Evolutionary conservation across 768 basidiomycete genomes (phyloP), one percentile per base, ranked within the genome.

Genomic region (Hebeloma cylindrosporum): DNA sequence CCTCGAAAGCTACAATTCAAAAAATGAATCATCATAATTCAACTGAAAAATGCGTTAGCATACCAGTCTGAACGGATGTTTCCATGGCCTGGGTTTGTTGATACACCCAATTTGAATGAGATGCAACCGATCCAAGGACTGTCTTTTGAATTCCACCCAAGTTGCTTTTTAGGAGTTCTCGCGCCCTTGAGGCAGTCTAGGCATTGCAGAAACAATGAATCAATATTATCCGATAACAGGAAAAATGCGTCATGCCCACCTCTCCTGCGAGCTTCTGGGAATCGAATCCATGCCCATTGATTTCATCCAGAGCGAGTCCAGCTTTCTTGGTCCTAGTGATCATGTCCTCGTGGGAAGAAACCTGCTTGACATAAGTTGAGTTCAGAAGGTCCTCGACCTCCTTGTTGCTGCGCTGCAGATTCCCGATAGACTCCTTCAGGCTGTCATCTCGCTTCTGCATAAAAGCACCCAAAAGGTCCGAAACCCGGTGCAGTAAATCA

Each of bases 401-500:
- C 14, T 56, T 60, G 51, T 92, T 89, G 35, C 73, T 79, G 17
- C 69, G 68, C 27, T 77, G 72, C 18, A 88, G 66, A 30, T 65
- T 60, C 1, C 67, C 67, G 39, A 89, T 71, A 1, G 80, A 75
- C 20, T 80, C 77, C 29, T 75, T 73, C 40, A 93, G 66, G 14
- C 78, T 79, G 11, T 73, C 69, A 58, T 93, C 85, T 21, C 88
- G 79, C 35, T 83, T 75, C 31, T 75, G 65, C 22, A 83, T 75
- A 61, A 86, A 94, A 20, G 78, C 83, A 8, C 77, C 80, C 2
- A 96, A 67, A 52, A 93, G 71, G 3, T 71, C 71, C 1, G 88
- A 85, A 38, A 95, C 74, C 28, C 82, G 83, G 30, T 84, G 76
- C n/a, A 93, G 63, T 9, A 95, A 62, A 29, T 88, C 85, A 30